Evolutionary conservation across 805 yeast genomes (phyloP).

Genomic region (Teunomyces lycoperdinae): DNA sequence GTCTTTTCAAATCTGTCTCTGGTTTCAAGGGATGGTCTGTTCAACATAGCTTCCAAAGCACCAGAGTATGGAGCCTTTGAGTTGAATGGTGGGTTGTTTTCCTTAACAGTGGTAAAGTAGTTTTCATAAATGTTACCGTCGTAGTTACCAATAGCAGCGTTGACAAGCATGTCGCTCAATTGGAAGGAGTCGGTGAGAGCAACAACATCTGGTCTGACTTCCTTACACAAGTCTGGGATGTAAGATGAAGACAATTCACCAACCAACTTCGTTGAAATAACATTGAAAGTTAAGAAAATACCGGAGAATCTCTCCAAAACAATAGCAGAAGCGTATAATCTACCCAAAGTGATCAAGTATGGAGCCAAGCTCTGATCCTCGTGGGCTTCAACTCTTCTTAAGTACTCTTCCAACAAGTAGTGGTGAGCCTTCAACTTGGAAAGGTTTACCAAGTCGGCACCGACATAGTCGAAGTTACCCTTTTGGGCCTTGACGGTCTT

Average conservation of each 20-base stretch:
- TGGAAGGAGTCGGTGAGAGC: conserved; percentile 83
- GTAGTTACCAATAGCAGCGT: conserved; percentile 76
- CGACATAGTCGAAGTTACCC: conserved; percentile 45
- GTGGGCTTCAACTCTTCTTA: conserved; percentile 32
- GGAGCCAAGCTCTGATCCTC: conserved; percentile 43
- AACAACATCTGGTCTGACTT: conserved; percentile 61
- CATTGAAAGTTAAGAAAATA: conserved; percentile 62
- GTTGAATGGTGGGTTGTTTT: conserved; percentile 46
- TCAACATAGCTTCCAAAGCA: conserved; percentile 31
- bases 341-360: conserved; percentile 53
- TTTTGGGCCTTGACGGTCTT: conserved; percentile 29
- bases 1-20: conserved; percentile 33
- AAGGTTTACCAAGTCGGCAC: conserved; percentile 43
- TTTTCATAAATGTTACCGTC: conserved; percentile 83
- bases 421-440: conserved; percentile 53
- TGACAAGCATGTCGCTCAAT: conserved; percentile 74
- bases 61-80: conserved; percentile 62
- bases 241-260: conserved; percentile 47
- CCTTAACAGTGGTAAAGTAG: conserved; percentile 58
- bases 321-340: conserved; percentile 56
- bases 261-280: conserved; percentile 49
- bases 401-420: conserved; percentile 42
- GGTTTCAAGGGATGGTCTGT: conserved; percentile 29
- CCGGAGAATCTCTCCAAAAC: conserved; percentile 69
- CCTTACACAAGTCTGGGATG: conserved; percentile 26